Evolutionary conservation across 805 yeast genomes (phyloP).

Genomic region (Monosporozyma servazzii): DNA sequence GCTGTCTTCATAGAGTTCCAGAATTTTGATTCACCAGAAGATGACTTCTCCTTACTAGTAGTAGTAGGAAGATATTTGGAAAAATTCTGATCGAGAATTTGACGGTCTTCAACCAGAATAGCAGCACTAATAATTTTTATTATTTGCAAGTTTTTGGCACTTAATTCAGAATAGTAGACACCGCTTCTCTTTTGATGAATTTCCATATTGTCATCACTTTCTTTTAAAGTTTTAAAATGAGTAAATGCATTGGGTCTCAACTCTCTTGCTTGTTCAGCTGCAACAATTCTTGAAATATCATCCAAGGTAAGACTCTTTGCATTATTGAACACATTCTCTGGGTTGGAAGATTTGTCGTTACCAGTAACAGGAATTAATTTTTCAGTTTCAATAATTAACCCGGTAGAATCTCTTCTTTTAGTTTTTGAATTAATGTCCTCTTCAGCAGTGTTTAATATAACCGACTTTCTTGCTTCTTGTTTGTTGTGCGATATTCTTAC

Average conservation of each 20-base stretch:
- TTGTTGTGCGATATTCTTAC: constrained; percentile 41
- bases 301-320: constrained; percentile 85
- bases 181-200: constrained; percentile 21
- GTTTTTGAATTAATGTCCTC: constrained; percentile 11
- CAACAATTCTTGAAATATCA: constrained; percentile 94
- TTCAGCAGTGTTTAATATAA: constrained; percentile 46
- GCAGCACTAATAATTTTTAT: constrained; percentile 46
- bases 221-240: constrained; percentile 47
- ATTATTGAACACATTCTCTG: constrained; percentile 46
- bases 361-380: constrained; percentile 13
- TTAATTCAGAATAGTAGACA: constrained; percentile 51
- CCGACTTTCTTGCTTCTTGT: constrained; percentile 56
- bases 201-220: constrained; percentile 19
- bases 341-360: constrained; percentile 29
- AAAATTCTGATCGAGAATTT: constrained; percentile 7
- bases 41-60: not conserved
- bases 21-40: constrained; percentile 9
- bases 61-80: constrained; percentile 2
- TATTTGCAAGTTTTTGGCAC: constrained; percentile 37
- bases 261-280: constrained; percentile 92
- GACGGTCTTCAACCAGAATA: constrained; percentile 22
- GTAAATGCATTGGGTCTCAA: constrained; percentile 87
- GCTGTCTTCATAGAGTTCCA: constrained; percentile 26
- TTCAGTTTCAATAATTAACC: constrained; percentile 26
- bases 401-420: constrained; percentile 12